Evolutionary conservation across 108 stramenopile genomes (phyloP).

Genomic region (Fragilaria crotonensis): DNA sequence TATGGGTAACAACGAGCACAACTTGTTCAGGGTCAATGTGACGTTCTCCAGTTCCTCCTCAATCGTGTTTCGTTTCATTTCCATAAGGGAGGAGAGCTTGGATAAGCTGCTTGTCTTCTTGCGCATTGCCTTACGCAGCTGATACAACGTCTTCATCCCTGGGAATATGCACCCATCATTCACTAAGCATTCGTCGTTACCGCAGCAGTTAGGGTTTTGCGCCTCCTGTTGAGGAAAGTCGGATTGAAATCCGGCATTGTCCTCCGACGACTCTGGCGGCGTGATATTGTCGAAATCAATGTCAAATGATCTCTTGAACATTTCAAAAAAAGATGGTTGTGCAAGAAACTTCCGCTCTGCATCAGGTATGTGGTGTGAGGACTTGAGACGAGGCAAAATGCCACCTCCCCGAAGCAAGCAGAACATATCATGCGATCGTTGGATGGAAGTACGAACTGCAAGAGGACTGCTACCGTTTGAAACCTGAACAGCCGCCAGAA

Average conservation of each 20-base stretch:
- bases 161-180: too few species aligned
- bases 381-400: constrained; percentile 31
- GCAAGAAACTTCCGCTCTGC: too few species aligned
- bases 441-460: constrained; percentile 41
- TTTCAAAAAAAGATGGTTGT: too few species aligned
- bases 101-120: constrained; percentile 12
- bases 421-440: constrained; percentile 43
- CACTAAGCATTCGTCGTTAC: too few species aligned
- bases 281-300: too few species aligned
- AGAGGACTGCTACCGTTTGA: constrained; percentile 35
- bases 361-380: too few species aligned
- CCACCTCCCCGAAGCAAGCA: constrained; percentile 61
- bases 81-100: background rate
- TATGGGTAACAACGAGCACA: constrained; percentile 41
- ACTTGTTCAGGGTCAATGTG: constrained; percentile 30
- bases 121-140: constrained; percentile 32
- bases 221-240: too few species aligned
- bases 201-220: too few species aligned
- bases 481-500: background rate
- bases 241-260: too few species aligned
- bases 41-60: too few species aligned
- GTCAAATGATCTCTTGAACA: too few species aligned
- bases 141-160: constrained; percentile 44
- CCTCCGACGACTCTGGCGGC: too few species aligned
- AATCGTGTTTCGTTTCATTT: constrained; percentile 6